Evolutionary conservation across 2,329 filamentous ascomycete species (phyloP).

Genomic region (Ceratocystis papillata): DNA sequence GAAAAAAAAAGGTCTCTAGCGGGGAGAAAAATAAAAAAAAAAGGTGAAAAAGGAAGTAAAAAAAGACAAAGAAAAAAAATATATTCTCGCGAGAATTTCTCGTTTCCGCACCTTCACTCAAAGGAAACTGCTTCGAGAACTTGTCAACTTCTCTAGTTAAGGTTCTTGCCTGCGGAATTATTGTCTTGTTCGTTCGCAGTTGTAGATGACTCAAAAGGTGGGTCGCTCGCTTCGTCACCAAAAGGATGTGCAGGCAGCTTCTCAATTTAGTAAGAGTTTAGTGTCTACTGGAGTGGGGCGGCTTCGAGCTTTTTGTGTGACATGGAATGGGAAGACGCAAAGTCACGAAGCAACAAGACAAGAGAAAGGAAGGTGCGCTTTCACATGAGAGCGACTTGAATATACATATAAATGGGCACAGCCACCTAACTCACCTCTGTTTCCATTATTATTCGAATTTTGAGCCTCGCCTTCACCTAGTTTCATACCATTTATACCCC

Average conservation of each 20-base stretch:
- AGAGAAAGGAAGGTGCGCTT: too few relatives aligned
- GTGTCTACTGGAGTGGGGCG: neutral
- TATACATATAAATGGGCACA: too few relatives aligned
- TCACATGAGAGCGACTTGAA: too few relatives aligned
- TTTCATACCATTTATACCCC: neutral
- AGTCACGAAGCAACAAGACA: neutral
- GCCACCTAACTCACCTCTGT: too few relatives aligned
- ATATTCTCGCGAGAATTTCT: neutral
- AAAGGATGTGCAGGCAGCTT: neutral
- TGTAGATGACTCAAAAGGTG: constrained; percentile 20
- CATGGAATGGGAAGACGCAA: neutral
- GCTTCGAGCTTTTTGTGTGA: constrained; percentile 2
- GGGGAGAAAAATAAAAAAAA: neutral
- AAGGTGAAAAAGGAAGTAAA: neutral
- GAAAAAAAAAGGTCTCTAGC: neutral
- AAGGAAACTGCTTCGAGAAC: neutral
- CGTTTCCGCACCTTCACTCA: neutral
- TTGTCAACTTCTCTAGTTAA: neutral
- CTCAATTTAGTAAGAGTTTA: neutral
- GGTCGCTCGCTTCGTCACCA: constrained; percentile 7
- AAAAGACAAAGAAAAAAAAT: neutral
- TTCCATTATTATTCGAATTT: too few relatives aligned
- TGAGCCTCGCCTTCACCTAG: too few relatives aligned
- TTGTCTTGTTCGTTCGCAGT: constrained; percentile 1
- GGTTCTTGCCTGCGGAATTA: constrained; percentile 3